Percentiles rank a stretch among this genome's conserved stretches.
Evolutionary conservation across 495 filamentous ascomycete genomes (phyloP).

Genomic region (Penicillium verhagenii): DNA sequence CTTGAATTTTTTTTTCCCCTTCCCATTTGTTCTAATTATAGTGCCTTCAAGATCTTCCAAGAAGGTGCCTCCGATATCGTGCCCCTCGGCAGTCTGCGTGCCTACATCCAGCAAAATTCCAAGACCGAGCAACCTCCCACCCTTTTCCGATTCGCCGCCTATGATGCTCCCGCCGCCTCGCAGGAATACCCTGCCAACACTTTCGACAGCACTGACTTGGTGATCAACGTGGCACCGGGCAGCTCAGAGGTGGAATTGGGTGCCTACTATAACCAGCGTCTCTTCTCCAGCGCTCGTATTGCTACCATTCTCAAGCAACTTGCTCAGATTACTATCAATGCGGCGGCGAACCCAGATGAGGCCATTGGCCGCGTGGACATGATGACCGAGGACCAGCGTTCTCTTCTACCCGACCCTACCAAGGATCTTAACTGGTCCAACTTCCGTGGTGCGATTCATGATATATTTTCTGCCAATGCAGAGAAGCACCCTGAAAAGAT

Average conservation of each 20-base stretch:
- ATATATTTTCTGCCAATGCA: conserved; percentile 72
- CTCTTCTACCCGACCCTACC: conserved; percentile 70
- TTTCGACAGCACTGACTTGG: conserved; percentile 47
- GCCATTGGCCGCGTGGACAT: conserved; percentile 48
- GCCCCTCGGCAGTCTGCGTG: conserved; percentile 42
- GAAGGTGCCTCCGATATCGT: conserved; percentile 48
- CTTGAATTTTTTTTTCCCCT: background rate
- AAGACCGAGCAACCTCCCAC: conserved; percentile 40
- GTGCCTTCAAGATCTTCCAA: conserved; percentile 33
- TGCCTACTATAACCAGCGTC: conserved; percentile 51
- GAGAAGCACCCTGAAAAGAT: conserved; percentile 69
- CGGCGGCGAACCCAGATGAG: conserved; percentile 42
- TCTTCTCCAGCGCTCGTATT: conserved; percentile 50
- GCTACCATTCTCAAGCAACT: conserved; percentile 46
- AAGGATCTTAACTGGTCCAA: conserved; percentile 77
- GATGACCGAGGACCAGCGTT: conserved; percentile 44
- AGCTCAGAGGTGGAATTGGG: conserved; percentile 37
- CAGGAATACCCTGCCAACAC: conserved; percentile 47
- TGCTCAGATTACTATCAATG: conserved; percentile 41
- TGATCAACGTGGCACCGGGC: conserved; percentile 42
- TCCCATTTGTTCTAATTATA: background rate
- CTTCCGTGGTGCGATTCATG: conserved; percentile 78
- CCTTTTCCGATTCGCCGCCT: conserved; percentile 50
- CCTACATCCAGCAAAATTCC: conserved; percentile 47
- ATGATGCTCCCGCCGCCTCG: conserved; percentile 48